Evolutionary conservation across 805 yeast species (phyloP), one percentile per base, ranked within the genome.

Genomic region (Yueomyces sp.): DNA sequence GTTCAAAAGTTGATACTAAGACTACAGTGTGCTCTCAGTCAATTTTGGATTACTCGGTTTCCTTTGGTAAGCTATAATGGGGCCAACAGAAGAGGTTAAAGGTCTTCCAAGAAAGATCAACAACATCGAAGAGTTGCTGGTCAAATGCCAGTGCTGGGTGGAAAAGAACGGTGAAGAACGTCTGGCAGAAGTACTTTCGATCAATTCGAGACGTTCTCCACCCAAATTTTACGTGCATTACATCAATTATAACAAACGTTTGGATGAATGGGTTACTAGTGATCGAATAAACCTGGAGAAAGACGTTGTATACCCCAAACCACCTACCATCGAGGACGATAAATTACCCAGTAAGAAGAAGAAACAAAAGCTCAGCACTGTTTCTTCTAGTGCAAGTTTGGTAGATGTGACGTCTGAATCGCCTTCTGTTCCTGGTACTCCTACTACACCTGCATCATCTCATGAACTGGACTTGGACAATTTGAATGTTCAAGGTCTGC

Each of bases 151-250:
- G 59, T 81, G 86, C 28, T 82, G 71, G 62, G 94, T 84, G 5
- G 68, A 69, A 47, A 90, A 92, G 59, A 96, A 87, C 55, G 84
- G 77, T 30, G 87, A 81, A 49, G 73, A 71, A 47, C 69, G 96
- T 48, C 60, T 78, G 33, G 96, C 97, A 2, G 98, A 92, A 59
- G 77, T 92, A 38, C 66, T 92, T 39, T 85, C 88, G 26, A 72
- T 77, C 41, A 85, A 84, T 48, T 63, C 73, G 40, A 78, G 84
- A 54, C 81, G 86, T 58, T 85, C 88, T 11, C 75, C 82, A 47
- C 76, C 78, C 32, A 84, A 77, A 50, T 88, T 81, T 61, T 92
- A 92, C 59, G 95, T 92, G 31, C 99, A 92, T 62, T 92, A 87
- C 65, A 85, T 79, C 43, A 95, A 88, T 52, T 92, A 81, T 69